These are phyloP conservation scores for Zelonia costaricensis DNA, from an alignment of 208 protist species.

Conservation along the genomic window DNA sequence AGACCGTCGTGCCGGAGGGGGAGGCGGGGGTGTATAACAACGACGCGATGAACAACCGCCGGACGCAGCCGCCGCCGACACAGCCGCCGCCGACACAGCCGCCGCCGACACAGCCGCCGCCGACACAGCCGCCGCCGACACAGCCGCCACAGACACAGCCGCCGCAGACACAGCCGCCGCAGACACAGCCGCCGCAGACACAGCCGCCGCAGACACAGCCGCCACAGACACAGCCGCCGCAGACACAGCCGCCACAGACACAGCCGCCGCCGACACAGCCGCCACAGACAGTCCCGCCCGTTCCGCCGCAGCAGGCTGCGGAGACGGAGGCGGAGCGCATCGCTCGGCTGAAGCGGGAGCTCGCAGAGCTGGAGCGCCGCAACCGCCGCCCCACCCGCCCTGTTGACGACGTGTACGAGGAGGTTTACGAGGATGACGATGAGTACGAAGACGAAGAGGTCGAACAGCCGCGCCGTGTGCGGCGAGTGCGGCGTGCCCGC, in stretches of 20 bases:
- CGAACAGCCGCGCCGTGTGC: constrained; percentile 12
- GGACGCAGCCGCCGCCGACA: background rate
- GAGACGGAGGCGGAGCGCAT: constrained; percentile 20
- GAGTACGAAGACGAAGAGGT: constrained; percentile 28
- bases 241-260: background rate
- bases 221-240: constrained; percentile 7
- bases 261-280: constrained; percentile 4
- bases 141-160: constrained; percentile 23
- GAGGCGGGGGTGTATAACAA: constrained; percentile 27
- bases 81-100: background rate
- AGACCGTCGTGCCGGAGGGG: constrained; percentile 2
- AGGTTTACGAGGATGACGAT: constrained; percentile 27
- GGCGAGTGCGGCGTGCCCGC: constrained; percentile 21
- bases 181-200: constrained; percentile 7
- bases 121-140: background rate
- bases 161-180: constrained; percentile 4
- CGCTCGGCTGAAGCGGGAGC: constrained; percentile 42
- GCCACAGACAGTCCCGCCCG: background rate
- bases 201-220: constrained; percentile 6
- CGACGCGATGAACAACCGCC: constrained; percentile 32
- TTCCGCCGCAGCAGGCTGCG: constrained; percentile 1
- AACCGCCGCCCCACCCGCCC: constrained; percentile 4
- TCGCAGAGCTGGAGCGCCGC: constrained; percentile 36
- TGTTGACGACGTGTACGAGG: background rate
- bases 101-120: background rate